Evolutionary conservation across 495 filamentous ascomycete species (phyloP).

Genomic region (Neurospora intermedia): DNA sequence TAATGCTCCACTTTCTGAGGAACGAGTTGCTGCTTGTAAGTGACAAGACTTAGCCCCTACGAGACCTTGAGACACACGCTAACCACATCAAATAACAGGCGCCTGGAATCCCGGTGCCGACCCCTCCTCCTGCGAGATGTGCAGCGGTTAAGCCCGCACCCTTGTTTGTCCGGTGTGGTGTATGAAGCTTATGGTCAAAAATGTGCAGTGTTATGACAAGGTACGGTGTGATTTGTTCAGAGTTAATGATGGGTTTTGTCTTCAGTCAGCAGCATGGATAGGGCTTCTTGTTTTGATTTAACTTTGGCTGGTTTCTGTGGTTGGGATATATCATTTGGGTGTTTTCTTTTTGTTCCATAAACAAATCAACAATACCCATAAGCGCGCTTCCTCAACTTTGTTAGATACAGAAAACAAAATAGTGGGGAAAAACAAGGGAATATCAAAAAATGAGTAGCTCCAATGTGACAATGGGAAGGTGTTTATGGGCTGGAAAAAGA

Average conservation of each 20-base stretch:
- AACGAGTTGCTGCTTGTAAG: conserved; percentile 11
- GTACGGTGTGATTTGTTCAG: background rate
- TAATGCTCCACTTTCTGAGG: too few relatives aligned
- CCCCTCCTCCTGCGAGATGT: conserved; percentile 59
- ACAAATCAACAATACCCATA: background rate
- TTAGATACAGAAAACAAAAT: background rate
- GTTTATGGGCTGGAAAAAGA: too few relatives aligned
- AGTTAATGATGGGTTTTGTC: background rate
- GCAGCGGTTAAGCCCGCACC: conserved; percentile 51
- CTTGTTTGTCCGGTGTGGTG: background rate
- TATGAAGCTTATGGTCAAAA: background rate
- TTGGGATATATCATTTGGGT: background rate
- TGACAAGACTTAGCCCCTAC: background rate
- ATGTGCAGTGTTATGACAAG: background rate
- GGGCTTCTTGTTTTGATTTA: background rate
- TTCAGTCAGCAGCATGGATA: background rate
- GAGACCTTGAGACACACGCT: conserved; percentile 4
- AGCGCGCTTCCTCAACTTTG: background rate
- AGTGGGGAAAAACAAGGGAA: background rate
- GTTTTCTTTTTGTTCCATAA: background rate
- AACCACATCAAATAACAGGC: conserved; percentile 25
- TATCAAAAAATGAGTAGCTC: background rate
- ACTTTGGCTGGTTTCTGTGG: background rate
- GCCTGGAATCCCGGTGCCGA: too few relatives aligned
- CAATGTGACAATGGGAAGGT: background rate